These are phyloP conservation scores for Candida buenavistaensis DNA, from an alignment of 1,139 yeast genomes.

Conservation along the genomic window DNA sequence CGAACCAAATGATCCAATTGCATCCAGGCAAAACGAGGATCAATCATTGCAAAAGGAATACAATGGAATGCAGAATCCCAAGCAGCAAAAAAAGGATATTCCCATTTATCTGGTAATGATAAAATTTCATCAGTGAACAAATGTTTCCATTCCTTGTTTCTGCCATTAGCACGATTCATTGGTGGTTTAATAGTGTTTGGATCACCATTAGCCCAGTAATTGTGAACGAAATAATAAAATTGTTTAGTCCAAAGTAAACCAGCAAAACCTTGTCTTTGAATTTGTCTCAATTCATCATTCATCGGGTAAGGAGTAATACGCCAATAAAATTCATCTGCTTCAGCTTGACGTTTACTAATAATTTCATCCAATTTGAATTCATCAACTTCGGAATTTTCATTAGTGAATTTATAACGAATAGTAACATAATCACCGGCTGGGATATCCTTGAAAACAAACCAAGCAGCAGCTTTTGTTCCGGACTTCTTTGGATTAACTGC, in stretches of 20 bases:
- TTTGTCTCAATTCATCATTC: constrained; percentile 75
- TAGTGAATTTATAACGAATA: constrained; percentile 73
- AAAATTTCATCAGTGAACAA: constrained; percentile 85
- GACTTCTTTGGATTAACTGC: constrained; percentile 51
- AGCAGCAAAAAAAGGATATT: constrained; percentile 94
- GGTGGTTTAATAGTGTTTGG: constrained; percentile 78
- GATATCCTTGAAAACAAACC: constrained; percentile 78
- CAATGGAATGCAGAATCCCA: constrained; percentile 99
- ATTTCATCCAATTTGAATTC: constrained; percentile 75
- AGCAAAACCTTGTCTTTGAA: constrained; percentile 94
- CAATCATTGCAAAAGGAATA: constrained; percentile 91
- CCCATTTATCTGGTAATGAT: constrained; percentile 96
- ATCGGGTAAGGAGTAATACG: constrained; percentile 84
- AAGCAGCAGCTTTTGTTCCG: constrained; percentile 71
- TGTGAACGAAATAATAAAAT: constrained; percentile 84
- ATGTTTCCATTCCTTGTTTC: constrained; percentile 90
- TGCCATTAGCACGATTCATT: constrained; percentile 74
- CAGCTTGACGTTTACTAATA: constrained; percentile 77
- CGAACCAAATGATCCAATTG: constrained; percentile 86
- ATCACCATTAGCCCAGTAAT: constrained; percentile 89
- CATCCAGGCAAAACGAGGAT: constrained; percentile 89
- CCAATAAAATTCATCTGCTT: constrained; percentile 95
- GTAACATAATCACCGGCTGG: constrained; percentile 91
- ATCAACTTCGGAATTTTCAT: constrained; percentile 54
- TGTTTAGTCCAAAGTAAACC: constrained; percentile 96